Base-by-base conservation (phyloP, 257 asterid genomes). In the Nicotiana knightiana region DNA sequence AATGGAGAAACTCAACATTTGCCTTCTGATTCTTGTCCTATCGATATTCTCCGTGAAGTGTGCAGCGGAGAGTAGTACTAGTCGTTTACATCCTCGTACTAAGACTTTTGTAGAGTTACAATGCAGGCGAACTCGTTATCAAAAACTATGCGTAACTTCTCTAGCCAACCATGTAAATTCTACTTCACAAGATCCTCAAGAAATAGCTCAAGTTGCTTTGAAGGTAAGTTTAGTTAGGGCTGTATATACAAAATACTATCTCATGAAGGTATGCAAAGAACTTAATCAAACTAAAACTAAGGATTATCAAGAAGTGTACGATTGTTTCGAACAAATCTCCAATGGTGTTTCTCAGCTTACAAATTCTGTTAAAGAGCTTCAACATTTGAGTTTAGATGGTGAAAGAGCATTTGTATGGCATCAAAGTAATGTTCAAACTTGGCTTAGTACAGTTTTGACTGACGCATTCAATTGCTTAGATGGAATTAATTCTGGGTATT, bases 281-380 rank as follows among this genome's bases (percentile, higher is more conserved):
- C 82, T 91, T 67, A 81, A 83, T 67, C 79, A 13, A 30, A 82
- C 13, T 6, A 88, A 86, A 83, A 86, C 87, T 16, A 82, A 24
- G 24, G 90, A 89, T 1, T 86, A 84, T 80, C 85, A 30, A 24
- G 91, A 73, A 0, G 85, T 89, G 30, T 81, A 66, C 7, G 94
- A 93, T n/a, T 93, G 95, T 65, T 83, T 93, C 33, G 87, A 85
- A 9, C 97, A 93, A 65, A 93, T 93, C 77, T 82, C 86, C 4
- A 93, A 92, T 35, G 92, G 97, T 2, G 93, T 90, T 2, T 87
- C 67, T 0, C 95, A 90, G 55, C 85, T 92, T 9, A 67, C 88
- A 16, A 88, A 88, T n/a, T 87, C 93, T 26, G 89, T 92, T 12
- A 86, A 75, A 21, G 97, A 91, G 85, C 64, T 88, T 3, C 87